These are phyloP conservation scores for Betula pendula DNA, from an alignment of 306 rosid genomes.

Conservation along the genomic window DNA sequence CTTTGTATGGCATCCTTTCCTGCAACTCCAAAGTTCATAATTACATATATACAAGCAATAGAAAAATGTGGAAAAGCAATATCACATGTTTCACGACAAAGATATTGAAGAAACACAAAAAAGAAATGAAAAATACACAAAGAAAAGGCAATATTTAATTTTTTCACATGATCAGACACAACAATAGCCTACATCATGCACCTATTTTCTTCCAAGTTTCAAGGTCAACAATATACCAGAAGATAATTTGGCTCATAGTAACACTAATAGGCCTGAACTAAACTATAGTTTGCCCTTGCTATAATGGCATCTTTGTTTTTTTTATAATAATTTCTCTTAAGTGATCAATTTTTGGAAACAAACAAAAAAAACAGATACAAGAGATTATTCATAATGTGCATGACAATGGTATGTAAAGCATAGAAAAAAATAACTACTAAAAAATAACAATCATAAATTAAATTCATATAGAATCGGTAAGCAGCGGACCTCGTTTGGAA, in stretches of 20 bases:
- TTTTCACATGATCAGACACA: conserved; percentile 12
- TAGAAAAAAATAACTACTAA: neutral
- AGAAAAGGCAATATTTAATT: neutral
- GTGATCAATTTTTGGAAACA: neutral
- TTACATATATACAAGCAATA: conserved; percentile 18
- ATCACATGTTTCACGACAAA: conserved; percentile 1
- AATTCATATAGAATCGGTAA: conserved; percentile 1
- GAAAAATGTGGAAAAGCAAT: conserved; percentile 1
- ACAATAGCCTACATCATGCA: neutral
- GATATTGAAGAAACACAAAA: neutral
- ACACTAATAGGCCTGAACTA: conserved; percentile 10
- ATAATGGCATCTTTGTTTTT: neutral
- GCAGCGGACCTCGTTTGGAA: conserved; percentile 66
- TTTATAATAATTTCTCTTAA: neutral
- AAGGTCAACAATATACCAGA: neutral
- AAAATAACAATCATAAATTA: neutral
- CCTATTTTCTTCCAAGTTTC: neutral
- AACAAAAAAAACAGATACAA: neutral
- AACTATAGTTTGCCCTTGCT: neutral
- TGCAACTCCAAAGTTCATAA: conserved; percentile 40
- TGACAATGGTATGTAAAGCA: neutral
- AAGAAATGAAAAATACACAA: conserved; percentile 11
- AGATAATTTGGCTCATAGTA: neutral
- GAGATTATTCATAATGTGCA: neutral
- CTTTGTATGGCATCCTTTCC: conserved; percentile 67